phyloP scores from a whole-genome alignment of 2,329 filamentous ascomycete species.

The Alternaria triticimaculans region DNA sequence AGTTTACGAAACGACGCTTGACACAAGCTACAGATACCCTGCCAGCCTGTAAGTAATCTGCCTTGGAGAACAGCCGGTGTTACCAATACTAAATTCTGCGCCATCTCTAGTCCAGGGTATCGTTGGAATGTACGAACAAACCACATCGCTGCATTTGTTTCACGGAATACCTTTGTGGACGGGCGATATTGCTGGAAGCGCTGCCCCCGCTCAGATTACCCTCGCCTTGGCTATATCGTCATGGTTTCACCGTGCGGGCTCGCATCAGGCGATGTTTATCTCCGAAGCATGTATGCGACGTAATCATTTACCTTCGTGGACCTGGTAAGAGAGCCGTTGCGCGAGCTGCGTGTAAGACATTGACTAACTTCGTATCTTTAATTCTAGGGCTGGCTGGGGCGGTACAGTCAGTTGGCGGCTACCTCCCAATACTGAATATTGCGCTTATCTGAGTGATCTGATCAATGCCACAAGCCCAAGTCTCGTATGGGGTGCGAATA shows the following conservation, averaged over 20 bases:
- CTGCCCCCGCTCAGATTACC: slow-evolving; percentile 5
- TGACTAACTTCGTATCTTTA: not conserved
- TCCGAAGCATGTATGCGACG: slow-evolving; percentile 7
- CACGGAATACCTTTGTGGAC: slow-evolving; percentile 16
- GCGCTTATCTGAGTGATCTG: slow-evolving; percentile 13
- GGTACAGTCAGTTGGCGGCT: slow-evolving; percentile 19
- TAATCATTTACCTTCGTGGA: not conserved
- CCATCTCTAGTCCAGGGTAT: not conserved
- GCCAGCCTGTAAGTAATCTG: not conserved
- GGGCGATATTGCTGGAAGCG: slow-evolving; percentile 5
- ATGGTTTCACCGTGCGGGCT: slow-evolving; percentile 14
- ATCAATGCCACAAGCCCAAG: slow-evolving; percentile 2
- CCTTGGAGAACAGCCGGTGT: not conserved
- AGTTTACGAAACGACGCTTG: slow-evolving; percentile 12
- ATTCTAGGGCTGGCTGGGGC: slow-evolving; percentile 21
- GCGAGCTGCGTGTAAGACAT: not conserved
- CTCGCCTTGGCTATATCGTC: slow-evolving; percentile 16
- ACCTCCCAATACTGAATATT: slow-evolving; percentile 13
- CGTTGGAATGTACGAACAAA: slow-evolving; percentile 10
- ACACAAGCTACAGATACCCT: slow-evolving; percentile 8
- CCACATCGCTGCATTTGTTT: not conserved
- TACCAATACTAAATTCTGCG: not conserved
- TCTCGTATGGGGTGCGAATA: slow-evolving; percentile 17
- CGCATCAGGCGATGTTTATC: slow-evolving; percentile 10
- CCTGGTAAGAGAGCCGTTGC: not conserved